Percentiles rank a stretch among this genome's conserved stretches.
phyloP scores from a whole-genome alignment of 495 filamentous ascomycete species.

The Penicillium arizonense region DNA sequence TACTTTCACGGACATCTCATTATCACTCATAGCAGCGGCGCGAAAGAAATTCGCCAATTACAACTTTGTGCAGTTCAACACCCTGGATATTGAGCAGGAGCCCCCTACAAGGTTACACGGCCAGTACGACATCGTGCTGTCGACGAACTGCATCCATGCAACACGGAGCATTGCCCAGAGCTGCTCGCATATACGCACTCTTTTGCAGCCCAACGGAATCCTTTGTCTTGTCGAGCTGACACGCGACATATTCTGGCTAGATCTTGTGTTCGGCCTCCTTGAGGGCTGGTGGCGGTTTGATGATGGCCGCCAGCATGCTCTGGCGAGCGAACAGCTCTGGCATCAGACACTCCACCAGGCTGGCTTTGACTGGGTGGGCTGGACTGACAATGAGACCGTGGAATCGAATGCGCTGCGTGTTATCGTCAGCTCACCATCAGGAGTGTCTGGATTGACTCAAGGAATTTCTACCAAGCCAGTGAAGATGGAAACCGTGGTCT shows the following conservation, averaged over 20 bases:
- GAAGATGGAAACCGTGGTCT: background rate
- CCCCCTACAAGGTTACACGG: conserved; percentile 13
- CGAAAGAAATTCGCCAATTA: conserved; percentile 24
- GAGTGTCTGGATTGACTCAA: background rate
- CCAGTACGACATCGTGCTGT: conserved; percentile 33
- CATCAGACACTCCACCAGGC: background rate
- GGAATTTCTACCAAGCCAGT: background rate
- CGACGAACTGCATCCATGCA: conserved; percentile 46
- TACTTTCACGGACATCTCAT: conserved; percentile 42
- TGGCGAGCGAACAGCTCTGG: conserved; percentile 5
- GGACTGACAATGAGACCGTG: background rate
- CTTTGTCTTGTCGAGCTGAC: conserved; percentile 41
- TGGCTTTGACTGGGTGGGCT: background rate
- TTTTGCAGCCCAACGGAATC: conserved; percentile 36
- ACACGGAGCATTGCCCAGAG: conserved; percentile 31
- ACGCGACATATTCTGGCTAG: conserved; percentile 27
- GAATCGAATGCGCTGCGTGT: background rate
- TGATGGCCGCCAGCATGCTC: conserved; percentile 25
- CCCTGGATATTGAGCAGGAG: conserved; percentile 33
- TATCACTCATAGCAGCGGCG: conserved; percentile 32
- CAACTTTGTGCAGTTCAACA: conserved; percentile 25
- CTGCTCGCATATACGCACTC: conserved; percentile 20
- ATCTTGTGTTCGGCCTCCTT: conserved; percentile 32
- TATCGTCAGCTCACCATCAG: background rate
- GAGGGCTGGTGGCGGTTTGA: conserved; percentile 38